Conservation (phyloP, 306 rosid genomes). For the Lotus japonicus region DNA sequence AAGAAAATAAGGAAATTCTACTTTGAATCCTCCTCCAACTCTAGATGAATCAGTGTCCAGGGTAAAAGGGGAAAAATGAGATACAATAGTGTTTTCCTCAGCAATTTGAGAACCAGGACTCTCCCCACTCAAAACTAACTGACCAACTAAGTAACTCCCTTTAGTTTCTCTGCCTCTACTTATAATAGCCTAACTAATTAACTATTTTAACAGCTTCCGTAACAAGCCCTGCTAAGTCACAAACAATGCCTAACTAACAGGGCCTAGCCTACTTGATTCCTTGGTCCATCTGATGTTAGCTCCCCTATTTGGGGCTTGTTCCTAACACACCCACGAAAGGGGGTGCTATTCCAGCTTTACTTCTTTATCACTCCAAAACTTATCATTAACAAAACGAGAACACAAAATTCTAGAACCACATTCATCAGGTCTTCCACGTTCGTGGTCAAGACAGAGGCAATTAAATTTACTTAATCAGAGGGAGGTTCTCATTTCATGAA, state of each 20-base stretch:
- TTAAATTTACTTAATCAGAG: not conserved
- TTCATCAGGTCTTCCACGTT: not conserved
- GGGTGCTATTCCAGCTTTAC: not conserved
- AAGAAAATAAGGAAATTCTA: not conserved
- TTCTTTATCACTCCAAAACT: not conserved
- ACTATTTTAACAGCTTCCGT: not conserved
- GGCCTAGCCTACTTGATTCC: too few relatives aligned
- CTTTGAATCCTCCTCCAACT: not conserved
- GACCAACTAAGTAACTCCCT: not conserved
- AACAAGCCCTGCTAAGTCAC: not conserved
- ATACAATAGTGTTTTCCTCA: not conserved
- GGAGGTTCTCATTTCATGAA: not conserved
- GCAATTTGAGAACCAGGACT: not conserved
- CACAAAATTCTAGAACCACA: not conserved
- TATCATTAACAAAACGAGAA: not conserved
- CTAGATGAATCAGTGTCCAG: not conserved
- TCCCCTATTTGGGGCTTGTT: not conserved
- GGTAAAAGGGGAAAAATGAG: not conserved
- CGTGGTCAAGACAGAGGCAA: not conserved
- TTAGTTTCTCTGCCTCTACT: not conserved
- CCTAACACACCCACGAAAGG: not conserved
- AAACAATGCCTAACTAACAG: not conserved
- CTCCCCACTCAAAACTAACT: not conserved
- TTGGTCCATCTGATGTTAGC: too few relatives aligned
- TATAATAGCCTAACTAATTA: not conserved